A percentile compares a stretch with the other conserved stretches of the same genome.
Conservation (phyloP, 164 flowering plant genomes). For the Annona cherimola region DNA sequence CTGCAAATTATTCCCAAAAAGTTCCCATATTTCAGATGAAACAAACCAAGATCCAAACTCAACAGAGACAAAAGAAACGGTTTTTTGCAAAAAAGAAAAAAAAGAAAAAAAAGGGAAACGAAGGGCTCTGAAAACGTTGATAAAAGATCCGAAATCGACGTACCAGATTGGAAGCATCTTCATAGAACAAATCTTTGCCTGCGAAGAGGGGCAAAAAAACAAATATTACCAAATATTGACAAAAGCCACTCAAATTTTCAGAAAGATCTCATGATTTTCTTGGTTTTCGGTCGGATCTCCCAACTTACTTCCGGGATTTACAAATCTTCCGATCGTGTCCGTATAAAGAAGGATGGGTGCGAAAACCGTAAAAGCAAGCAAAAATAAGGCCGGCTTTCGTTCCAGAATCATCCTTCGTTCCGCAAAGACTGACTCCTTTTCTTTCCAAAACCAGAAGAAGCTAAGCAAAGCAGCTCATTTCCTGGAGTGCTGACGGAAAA, state of each 20-base stretch:
- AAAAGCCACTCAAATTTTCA: neutral
- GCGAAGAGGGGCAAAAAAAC: constrained; percentile 13
- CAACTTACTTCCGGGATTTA: constrained; percentile 32
- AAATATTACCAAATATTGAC: neutral
- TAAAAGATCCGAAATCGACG: constrained; percentile 17
- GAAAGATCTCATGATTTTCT: neutral
- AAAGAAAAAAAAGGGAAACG: neutral
- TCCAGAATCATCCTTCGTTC: constrained; percentile 33
- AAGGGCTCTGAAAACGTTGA: neutral
- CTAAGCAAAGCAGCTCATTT: constrained; percentile 6
- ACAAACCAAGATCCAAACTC: neutral
- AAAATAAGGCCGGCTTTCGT: constrained; percentile 47
- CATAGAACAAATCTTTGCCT: constrained; percentile 53
- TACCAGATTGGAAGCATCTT: constrained; percentile 60
- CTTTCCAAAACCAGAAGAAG: neutral
- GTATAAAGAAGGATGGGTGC: constrained; percentile 80
- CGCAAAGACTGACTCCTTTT: constrained; percentile 8
- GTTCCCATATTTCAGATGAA: neutral
- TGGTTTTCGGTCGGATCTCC: neutral
- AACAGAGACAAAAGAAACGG: neutral
- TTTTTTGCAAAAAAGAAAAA: neutral
- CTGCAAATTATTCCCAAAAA: constrained; percentile 8
- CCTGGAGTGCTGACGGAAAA: neutral
- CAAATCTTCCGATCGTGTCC: constrained; percentile 46
- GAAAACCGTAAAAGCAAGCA: constrained; percentile 63